Base-by-base conservation (phyloP, 306 rosid species). In the Pterocarpus macrocarpus region DNA sequence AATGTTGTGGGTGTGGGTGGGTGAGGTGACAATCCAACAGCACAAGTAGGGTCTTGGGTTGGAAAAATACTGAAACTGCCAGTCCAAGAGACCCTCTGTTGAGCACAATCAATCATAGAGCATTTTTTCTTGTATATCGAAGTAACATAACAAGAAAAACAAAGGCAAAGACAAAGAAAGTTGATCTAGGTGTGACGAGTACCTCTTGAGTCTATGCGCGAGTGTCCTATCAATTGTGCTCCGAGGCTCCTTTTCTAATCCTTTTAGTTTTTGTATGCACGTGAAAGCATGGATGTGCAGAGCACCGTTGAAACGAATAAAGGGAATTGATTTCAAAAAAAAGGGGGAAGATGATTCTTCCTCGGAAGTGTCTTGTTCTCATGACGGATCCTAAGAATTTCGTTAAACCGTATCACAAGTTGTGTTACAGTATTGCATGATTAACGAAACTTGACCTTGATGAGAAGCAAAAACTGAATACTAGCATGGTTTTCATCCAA, bases 181-280 rank as follows among this genome's bases (percentile, higher is more conserved):
- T 83, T 77, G 81, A 81, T 86, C 80, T 76, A 15, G 38, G 74
- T 22, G 58, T 81, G 88, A 82, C 84, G 75, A 75, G 56, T 71
- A 81, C 81, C 39, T 78, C 66, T 17, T 13, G 38, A 56, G 80
- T 82, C 81, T 70, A 76, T 83, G 44, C 69, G 88, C 86, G 77
- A 83, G 71, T 83, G 90, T 89, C 87, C 83, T 83, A 79, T 89
- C 90, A 86, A 82, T 83, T 81, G 39, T 43, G 82, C 84, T 53
- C 87, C 65, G 73, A 75, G 52, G 49, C 77, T 71, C 43, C 77
- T 70, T 22, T 55, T 68, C 71, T 78, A 8, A 38, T 69, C 44
- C 44, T 32, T 64, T 62, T 70, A 70, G 76, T 82, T 73, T 86
- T 82, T 81, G 88, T 79, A 76, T 78, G 87, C 94, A 88, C 86